phyloP scores from a whole-genome alignment of 345 rosid species.

The Citropsis articulata region DNA sequence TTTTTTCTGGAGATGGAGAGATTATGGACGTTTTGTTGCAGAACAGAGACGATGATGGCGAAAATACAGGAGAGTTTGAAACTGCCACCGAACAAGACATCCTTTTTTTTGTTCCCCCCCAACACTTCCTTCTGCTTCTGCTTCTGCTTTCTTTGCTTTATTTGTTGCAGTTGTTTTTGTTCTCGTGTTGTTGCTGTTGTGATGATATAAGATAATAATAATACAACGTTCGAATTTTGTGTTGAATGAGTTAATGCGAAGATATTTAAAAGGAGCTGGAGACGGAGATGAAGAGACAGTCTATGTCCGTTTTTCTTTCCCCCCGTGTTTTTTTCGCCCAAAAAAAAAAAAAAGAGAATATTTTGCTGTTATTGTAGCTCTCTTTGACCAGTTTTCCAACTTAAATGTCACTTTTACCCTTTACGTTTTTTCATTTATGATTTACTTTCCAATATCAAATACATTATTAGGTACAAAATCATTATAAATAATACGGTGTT shows the following conservation, averaged over 20 bases:
- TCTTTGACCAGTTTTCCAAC: neutral
- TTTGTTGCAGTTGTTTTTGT: neutral
- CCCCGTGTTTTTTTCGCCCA: slow-evolving; percentile 1
- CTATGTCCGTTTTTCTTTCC: neutral
- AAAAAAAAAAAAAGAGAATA: neutral
- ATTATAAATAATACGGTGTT: too few species aligned
- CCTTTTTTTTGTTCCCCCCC: neutral
- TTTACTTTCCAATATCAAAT: too few species aligned
- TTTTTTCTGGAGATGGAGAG: slow-evolving; percentile 38
- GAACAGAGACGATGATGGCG: slow-evolving; percentile 70
- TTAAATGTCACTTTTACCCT: neutral
- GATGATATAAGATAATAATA: neutral
- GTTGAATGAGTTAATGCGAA: neutral
- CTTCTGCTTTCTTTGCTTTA: slow-evolving; percentile 7
- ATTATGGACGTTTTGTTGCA: slow-evolving; percentile 43
- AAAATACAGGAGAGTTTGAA: slow-evolving; percentile 76
- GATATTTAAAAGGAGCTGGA: neutral
- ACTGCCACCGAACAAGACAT: slow-evolving; percentile 82
- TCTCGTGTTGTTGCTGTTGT: neutral
- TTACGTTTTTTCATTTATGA: neutral
- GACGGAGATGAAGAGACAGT: neutral
- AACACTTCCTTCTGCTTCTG: too few species aligned
- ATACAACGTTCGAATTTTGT: slow-evolving; percentile 8
- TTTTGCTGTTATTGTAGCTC: neutral
- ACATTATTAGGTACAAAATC: too few species aligned